Base-by-base conservation (phyloP, 352 stramenopile genomes). In the Globisporangium cederbergense region DNA sequence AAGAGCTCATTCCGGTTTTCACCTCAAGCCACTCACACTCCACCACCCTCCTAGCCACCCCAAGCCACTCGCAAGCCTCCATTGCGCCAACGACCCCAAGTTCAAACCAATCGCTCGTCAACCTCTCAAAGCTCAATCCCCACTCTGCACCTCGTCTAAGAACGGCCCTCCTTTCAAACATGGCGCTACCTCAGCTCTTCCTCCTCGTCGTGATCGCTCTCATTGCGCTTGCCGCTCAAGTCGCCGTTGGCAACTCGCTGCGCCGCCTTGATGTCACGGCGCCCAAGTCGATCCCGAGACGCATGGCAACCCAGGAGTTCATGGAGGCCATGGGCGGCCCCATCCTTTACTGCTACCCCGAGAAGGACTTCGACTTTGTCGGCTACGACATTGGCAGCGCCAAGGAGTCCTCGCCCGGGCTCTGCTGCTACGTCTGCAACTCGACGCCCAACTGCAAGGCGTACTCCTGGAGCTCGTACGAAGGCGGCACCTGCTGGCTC, bases 401-500 rank as follows among this genome's bases (percentile, higher is more conserved):
- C 13, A 18, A 46, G 4, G 40, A 46, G 13, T 46, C 38, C 58
- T 74, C 16, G 45, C 57, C 42, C 69, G 36, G 1, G 59, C 67
- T 11, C 4, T 81, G 74, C 60, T 80, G 73, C 46, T 62, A 52
- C 7, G 52, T 79, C 13, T 79, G 72, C 62, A 72, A 73, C 38
- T 60, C 60, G 6, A 68, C 45, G 4, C 53, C 49, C 25, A 71
- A 73, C 4, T 88, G 77, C 66, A 73, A 70, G 11, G 77, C 73
- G 1, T 89, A 77, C 68, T 72, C 76, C 10, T 89, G 79, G 78
- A 84, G 66, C 36, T 73, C 72, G 47, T 68, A 70, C 60, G 67
- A 80, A 22, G 77, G 71, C 25, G 78, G 79, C 42, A 83, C 66
- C 14, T 89, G 79, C 66, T 89, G 73, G 68, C 67, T 89, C 25